phyloP scores from a whole-genome alignment of 148 eudicot genomes.

The Camellia japonica region DNA sequence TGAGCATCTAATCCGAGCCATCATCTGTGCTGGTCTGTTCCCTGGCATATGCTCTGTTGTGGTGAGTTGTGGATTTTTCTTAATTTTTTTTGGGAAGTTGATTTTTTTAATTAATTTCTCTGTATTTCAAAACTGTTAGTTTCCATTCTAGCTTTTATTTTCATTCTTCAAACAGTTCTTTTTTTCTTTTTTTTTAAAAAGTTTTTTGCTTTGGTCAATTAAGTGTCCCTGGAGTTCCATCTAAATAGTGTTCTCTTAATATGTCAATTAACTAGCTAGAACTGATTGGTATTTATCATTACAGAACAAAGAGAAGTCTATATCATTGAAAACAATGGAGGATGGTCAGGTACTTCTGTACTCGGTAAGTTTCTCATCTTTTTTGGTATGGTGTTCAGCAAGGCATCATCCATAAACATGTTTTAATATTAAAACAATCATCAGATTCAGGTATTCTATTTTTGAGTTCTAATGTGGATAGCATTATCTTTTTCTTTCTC shows the following conservation, averaged over 20 bases:
- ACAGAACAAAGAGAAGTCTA: conserved; percentile 88
- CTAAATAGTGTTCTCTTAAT: background rate
- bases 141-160: background rate
- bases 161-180: background rate
- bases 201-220: background rate
- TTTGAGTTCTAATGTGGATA: conserved; percentile 5
- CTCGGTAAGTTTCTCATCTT: conserved; percentile 49
- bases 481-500: background rate
- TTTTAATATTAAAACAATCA: conserved; percentile 1
- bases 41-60: conserved; percentile 92
- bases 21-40: conserved; percentile 81
- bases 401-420: background rate
- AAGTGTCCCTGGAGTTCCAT: background rate
- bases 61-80: conserved; percentile 46
- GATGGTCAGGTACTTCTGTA: conserved; percentile 87
- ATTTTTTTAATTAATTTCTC: background rate
- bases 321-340: conserved; percentile 92
- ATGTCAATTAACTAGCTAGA: background rate
- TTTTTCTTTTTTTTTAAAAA: background rate
- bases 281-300: conserved; percentile 17
- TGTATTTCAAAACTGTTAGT: background rate
- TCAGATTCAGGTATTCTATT: background rate
- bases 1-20: conserved; percentile 72
- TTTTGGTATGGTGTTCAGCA: background rate
- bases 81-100: background rate